A percentile compares a stretch with the other conserved stretches of the same genome.
Conservation (phyloP, 331 rosid species). For the Quercus lobata region DNA sequence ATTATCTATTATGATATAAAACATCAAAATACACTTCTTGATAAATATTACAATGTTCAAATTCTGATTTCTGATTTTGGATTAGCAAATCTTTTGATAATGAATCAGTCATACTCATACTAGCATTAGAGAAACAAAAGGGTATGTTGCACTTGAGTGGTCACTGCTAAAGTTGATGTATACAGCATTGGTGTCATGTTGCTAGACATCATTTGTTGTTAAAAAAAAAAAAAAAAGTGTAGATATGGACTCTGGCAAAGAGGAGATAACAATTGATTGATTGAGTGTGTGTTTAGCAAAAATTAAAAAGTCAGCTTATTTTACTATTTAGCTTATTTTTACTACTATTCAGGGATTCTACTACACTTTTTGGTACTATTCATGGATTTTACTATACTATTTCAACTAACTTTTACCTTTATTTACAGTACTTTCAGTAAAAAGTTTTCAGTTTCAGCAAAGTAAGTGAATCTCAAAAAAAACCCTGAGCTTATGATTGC, state of each 20-base stretch:
- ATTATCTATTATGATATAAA: conserved; percentile 59
- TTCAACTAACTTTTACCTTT: too few species aligned
- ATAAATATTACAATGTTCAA: conserved; percentile 30
- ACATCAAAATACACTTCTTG: conserved; percentile 48
- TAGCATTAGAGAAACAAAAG: conserved; percentile 53
- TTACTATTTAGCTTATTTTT: too few species aligned
- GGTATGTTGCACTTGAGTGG: conserved; percentile 63
- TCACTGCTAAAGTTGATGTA: conserved; percentile 47
- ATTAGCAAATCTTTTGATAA: conserved; percentile 33
- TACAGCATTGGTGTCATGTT: conserved; percentile 46
- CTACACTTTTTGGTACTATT: too few species aligned
- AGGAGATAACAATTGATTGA: conserved; percentile 32
- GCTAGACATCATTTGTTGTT: conserved; percentile 44
- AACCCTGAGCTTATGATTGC: conserved; percentile 28
- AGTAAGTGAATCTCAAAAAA: too few species aligned
- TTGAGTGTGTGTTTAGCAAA: conserved; percentile 5
- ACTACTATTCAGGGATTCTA: too few species aligned
- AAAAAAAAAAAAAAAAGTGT: conserved; percentile 8
- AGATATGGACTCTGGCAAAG: conserved; percentile 20
- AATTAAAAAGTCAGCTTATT: too few species aligned
- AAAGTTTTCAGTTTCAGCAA: too few species aligned
- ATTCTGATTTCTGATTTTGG: conserved; percentile 43
- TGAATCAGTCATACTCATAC: conserved; percentile 41
- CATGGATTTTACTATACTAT: too few species aligned
- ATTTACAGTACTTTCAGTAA: too few species aligned